Evolutionary conservation across 1,284 basidiomycete genomes (phyloP).

Genomic region (Crucibulum parvulum): DNA sequence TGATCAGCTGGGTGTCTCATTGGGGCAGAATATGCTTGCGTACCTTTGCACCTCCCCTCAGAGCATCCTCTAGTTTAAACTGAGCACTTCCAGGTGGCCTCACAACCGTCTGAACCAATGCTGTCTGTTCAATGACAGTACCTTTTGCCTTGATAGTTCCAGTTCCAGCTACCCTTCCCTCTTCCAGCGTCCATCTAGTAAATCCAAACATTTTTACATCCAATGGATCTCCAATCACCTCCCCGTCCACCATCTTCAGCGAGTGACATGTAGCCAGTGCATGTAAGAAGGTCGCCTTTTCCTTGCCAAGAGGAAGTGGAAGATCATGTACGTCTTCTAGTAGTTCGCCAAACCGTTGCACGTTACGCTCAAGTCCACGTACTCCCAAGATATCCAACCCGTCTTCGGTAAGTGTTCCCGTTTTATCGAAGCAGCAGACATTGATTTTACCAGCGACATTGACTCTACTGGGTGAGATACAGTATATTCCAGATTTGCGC

Average conservation of each 20-base stretch:
- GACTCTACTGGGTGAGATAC: constrained; percentile 96
- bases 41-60: constrained; percentile 83
- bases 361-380: constrained; percentile 79
- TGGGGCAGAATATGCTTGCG: constrained; percentile 15
- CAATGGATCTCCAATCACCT: constrained; percentile 93
- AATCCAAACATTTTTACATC: constrained; percentile 99
- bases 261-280: constrained; percentile 98
- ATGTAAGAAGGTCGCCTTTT: constrained; percentile 88
- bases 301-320: constrained; percentile 79
- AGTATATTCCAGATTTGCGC: constrained; percentile 91
- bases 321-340: constrained; percentile 89
- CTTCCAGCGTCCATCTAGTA: constrained; percentile 96
- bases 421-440: constrained; percentile 99
- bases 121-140: constrained; percentile 78
- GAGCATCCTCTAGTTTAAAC: constrained; percentile 92
- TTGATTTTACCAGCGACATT: constrained; percentile 98
- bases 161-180: constrained; percentile 78
- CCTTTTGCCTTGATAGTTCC: constrained; percentile 75
- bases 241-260: constrained; percentile 90
- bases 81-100: constrained; percentile 91
- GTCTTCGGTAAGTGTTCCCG: constrained; percentile 98
- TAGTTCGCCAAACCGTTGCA: constrained; percentile 89
- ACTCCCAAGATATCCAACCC: constrained; percentile 97
- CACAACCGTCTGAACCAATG: constrained; percentile 96
- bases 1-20: neutral